Base-by-base conservation (phyloP, 2,329 filamentous ascomycete genomes). In the Talaromyces sp. region DNA sequence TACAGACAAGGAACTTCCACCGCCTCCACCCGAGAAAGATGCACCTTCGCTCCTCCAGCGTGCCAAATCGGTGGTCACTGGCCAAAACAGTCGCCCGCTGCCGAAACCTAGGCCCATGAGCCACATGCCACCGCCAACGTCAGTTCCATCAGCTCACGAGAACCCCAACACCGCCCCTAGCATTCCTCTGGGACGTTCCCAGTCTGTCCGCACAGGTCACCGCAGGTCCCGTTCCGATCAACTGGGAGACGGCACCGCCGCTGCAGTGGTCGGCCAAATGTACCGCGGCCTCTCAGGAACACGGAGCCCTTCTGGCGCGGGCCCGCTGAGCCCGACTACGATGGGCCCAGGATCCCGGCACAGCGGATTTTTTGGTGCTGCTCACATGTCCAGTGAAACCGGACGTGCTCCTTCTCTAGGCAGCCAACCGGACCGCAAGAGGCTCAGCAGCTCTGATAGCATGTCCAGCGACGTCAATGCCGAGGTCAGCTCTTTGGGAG, bases 261-360 rank as follows among this genome's bases (percentile, higher is more conserved):
- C 90, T 8, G 86, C 83, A 62, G 84, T 96, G 31, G 88, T 96
- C 55, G 91, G 90, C 68, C 92, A 93, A 74, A 96, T 96, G 89
- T 96, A 96, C 78, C 88, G 88, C 69, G 89, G 89, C 14, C 84
- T 86, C 10, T 66, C 73, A 9, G 59, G 62, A n/a, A 66, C 68
- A 24, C 65, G 70, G 32, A 69, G 75, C 21, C 74, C 75, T 54
- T 77, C 77, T 7, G 73, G 75, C 14, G 49, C 43, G 43, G 84
- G 89, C 24, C 81, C 71, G 61, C 78, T 78, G 80, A 86, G 73
- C 77, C 86, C 67, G 77, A 87, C 74, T 19, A 61, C 72, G 4
- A 71, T 77, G 64, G 73, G 73, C 8, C 73, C 73, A 38, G 73
- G 72, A n/a, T 75, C 73, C 4, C 73, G 74, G 8, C 74, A 77